Conservation (phyloP, 2,329 filamentous ascomycete species). For the Sarocladiaceae sp. region DNA sequence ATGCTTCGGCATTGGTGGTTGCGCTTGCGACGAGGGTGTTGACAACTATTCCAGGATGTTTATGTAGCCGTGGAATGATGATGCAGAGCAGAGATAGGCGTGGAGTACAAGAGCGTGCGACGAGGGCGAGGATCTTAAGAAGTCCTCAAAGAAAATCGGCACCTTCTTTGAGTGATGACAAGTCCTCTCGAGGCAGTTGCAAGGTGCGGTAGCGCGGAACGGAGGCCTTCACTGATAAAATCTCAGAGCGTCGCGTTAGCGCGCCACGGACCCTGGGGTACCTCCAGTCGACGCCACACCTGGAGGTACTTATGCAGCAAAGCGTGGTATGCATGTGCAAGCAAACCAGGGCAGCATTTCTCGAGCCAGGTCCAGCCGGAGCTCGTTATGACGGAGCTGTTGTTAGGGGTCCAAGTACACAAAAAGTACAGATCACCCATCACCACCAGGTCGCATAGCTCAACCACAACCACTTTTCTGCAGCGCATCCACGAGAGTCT, state of each 20-base stretch:
- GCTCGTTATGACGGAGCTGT: constrained; percentile 5
- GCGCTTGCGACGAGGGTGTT: background rate
- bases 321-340: background rate
- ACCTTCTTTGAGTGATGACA: too few relatives aligned
- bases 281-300: background rate
- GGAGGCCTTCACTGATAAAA: background rate
- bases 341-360: background rate
- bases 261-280: background rate
- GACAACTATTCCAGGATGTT: too few relatives aligned
- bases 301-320: constrained; percentile 5
- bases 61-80: too few relatives aligned
- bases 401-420: constrained; percentile 8
- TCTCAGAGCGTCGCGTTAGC: constrained; percentile 4
- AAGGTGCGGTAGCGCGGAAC: background rate
- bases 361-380: too few relatives aligned
- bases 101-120: background rate
- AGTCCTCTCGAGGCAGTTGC: too few relatives aligned
- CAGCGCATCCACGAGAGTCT: background rate
- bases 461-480: background rate
- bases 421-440: constrained; percentile 9
- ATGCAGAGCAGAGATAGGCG: background rate
- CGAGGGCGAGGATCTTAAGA: background rate
- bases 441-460: background rate
- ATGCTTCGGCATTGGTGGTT: constrained; percentile 2
- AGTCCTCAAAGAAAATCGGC: too few relatives aligned